Percentiles rank a stretch among this genome's conserved stretches.
phyloP scores from a whole-genome alignment of 2,329 filamentous ascomycete species.

The Clonostachys rhizophaga region DNA sequence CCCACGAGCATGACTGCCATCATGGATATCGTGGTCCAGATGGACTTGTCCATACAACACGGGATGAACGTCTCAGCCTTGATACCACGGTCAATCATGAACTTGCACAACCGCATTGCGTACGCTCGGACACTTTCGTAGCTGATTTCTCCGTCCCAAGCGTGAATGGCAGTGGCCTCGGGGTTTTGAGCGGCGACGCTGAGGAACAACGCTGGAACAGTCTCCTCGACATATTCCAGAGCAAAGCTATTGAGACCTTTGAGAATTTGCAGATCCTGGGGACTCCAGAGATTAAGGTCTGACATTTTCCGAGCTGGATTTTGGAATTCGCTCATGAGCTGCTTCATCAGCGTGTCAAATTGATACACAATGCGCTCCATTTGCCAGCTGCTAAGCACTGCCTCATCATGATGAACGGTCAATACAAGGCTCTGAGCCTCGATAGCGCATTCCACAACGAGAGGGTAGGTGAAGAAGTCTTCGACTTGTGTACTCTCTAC shows the following conservation, averaged over 20 bases:
- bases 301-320: background rate
- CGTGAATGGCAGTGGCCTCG: conserved; percentile 8
- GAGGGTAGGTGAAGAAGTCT: conserved; percentile 1
- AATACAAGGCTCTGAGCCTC: background rate
- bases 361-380: conserved; percentile 1
- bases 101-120: conserved; percentile 9
- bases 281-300: background rate
- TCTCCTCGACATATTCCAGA: background rate
- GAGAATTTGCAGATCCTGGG: background rate
- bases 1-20: conserved; percentile 21
- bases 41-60: conserved; percentile 28
- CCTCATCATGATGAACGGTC: background rate
- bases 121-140: conserved; percentile 11
- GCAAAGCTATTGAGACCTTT: no score
- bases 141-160: conserved; percentile 13
- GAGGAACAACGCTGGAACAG: background rate
- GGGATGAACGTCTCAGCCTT: conserved; percentile 15
- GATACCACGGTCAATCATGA: conserved; percentile 7
- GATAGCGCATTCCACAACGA: background rate
- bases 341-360: background rate
- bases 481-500: conserved; percentile 1
- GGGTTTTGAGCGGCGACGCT: background rate
- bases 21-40: conserved; percentile 22
- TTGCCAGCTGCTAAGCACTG: background rate
- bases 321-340: background rate